Base-by-base conservation (phyloP, 202 grass and related monocot species). In the Musa balbisiana region DNA sequence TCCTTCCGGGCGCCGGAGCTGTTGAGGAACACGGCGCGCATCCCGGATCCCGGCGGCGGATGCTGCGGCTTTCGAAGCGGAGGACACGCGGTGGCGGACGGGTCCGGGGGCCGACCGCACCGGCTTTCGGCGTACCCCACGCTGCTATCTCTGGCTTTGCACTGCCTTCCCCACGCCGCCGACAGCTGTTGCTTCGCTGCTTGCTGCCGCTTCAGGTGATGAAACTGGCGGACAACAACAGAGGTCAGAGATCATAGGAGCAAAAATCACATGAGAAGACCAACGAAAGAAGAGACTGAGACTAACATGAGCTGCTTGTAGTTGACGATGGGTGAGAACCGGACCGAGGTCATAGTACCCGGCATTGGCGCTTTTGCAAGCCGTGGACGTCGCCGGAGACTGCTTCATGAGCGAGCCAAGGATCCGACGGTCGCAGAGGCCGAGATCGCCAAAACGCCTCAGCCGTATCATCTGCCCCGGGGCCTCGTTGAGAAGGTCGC, bases 11-110 rank as follows among this genome's bases (percentile, higher is more conserved):
- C 78, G 1, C 84, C 86, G 0, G 84, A 67, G 1, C 80, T 84
- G 87, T 79, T 64, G 3, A 93, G 86, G 72, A 93, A 93, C 1
- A 91, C 67, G 23, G 93, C 86, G 60, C 90, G 79, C 93, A 93
- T 93, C 53, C 73, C 82, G 1, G 80, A 63, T 2, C 77, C 76
- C 10, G 82, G 77, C 22, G 64, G 15, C 2, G 79, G 22, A 43
- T 75, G 85, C 33, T 77, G 83, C 26, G 55, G 9, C 63, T 88
- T 90, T 43, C 85, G 83, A 16, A 87, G 89, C 3, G 85, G 82
- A 0, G 80, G 88, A 82, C 84, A 93, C 8, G 81, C 84, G 2
- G 86, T 76, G 0, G 84, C 56, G 15, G 73, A 74, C 1, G 84
- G 69, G 11, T 69, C 76, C 1, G 76, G 78, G 0, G 88, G 81